Evolutionary conservation across 1,284 basidiomycete genomes (phyloP), one percentile per base, ranked within the genome.

Genomic region (Fistulinella staudtii): DNA sequence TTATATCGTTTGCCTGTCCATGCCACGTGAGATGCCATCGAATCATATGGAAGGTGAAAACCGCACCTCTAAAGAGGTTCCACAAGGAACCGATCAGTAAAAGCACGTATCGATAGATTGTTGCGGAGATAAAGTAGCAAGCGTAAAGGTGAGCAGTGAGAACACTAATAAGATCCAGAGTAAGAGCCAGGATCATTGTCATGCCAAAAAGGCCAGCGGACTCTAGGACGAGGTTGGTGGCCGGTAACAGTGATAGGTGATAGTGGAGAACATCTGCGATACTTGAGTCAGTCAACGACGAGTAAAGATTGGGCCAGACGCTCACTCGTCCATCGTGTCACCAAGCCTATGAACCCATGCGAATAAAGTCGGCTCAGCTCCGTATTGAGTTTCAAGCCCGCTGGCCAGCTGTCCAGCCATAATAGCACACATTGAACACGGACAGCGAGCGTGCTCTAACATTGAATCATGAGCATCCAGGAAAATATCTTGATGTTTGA

Each of bases 371-470:
- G 71, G 53, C 91, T 89, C 14, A 98, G 76, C 53, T 97, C 91
- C 0, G 91, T 92, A 61, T 99, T 99, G 47, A 99, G 82, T 67
- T 99, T 99, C 34, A 99, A 69, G 1, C 96, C 95, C 0, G 87
- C 91, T 0, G 95, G 95, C 94, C 96, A 99, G 46, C 86, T 82
- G 61, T 95, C 88, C 4, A 99, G 74, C 94, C 94, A 98, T 2
- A 74, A 54, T 1, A 96, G 70, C 0, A 76, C 72, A 15, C 69
- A 69, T 36, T 75, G 72, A n/a, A 85, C 61, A 42, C 72, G 67
- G 13, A 71, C 57, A 22, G 85, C 68, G 0, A 80, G 66, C 31
- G 71, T 67, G 13, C 53, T 53, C 77, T 78, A 53, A 29, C 33
- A 37, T 7, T 17, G 0, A 10, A 28, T 14, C 13, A 35, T 49